Evolutionary conservation across 2,329 filamentous ascomycete species (phyloP).

Genomic region (Curvularia eragrostidis): DNA sequence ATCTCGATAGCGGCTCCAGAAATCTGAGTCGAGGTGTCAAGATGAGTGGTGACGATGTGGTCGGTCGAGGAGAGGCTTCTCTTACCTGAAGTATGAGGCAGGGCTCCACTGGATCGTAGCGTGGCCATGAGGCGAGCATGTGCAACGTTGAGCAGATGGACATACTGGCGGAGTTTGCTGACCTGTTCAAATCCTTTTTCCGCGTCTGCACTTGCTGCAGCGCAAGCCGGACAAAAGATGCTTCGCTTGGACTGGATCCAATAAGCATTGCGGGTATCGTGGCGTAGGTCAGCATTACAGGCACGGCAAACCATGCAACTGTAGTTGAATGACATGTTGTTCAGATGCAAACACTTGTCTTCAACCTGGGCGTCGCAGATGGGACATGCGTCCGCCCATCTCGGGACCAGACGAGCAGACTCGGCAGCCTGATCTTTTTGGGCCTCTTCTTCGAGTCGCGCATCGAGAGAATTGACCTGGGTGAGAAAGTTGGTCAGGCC

Average conservation of each 20-base stretch:
- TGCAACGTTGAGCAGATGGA: constrained; percentile 90
- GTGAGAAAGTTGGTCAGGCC: constrained; percentile 84
- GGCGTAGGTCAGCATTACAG: constrained; percentile 76
- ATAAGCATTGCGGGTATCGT: constrained; percentile 71
- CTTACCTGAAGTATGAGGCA: constrained; percentile 73
- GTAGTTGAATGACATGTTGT: constrained; percentile 82
- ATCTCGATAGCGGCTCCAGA: constrained; percentile 38
- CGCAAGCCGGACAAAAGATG: constrained; percentile 75
- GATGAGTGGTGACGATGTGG: constrained; percentile 37
- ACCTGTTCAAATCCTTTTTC: constrained; percentile 73
- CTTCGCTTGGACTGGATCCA: constrained; percentile 72
- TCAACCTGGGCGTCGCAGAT: constrained; percentile 87
- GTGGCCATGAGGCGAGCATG: constrained; percentile 88
- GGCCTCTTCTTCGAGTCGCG: constrained; percentile 45
- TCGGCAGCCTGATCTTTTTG: constrained; percentile 52
- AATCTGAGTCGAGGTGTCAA: constrained; percentile 42
- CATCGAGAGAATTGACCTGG: constrained; percentile 82
- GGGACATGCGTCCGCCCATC: constrained; percentile 75
- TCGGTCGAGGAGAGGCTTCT: constrained; percentile 24
- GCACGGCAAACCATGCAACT: constrained; percentile 74
- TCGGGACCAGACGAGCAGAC: constrained; percentile 53
- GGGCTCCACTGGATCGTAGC: constrained; percentile 78
- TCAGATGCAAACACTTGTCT: constrained; percentile 83
- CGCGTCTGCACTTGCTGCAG: constrained; percentile 62
- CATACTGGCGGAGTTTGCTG: constrained; percentile 89